Evolutionary conservation across 2,329 filamentous ascomycete species (phyloP).

Genomic region (Colletotrichum incanum): DNA sequence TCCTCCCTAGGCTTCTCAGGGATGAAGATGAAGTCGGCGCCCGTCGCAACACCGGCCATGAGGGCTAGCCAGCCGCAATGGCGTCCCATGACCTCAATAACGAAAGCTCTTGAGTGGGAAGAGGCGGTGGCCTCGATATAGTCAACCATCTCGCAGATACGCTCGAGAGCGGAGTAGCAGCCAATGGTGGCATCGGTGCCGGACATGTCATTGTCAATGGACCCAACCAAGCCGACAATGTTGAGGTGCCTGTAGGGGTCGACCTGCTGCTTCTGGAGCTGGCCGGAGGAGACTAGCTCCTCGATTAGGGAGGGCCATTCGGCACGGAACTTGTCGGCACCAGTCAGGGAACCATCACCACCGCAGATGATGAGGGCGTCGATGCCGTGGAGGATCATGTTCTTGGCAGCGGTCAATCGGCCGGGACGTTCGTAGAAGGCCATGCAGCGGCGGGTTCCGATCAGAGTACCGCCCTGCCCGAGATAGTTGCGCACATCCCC

Average conservation of each 20-base stretch:
- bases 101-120: constrained; percentile 95
- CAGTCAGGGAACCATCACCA: constrained; percentile 95
- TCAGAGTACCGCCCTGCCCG: constrained; percentile 94
- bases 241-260: constrained; percentile 89
- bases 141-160: constrained; percentile 96
- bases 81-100: constrained; percentile 98
- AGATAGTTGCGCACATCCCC: constrained; percentile 95
- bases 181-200: constrained; percentile 98
- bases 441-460: constrained; percentile 94
- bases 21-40: constrained; percentile 97
- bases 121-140: constrained; percentile 96
- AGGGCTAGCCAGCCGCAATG: constrained; percentile 98
- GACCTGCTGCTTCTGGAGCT: constrained; percentile 80
- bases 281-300: constrained; percentile 83
- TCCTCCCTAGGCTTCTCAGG: constrained; percentile 91
- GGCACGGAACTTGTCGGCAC: constrained; percentile 91
- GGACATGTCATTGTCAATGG: constrained; percentile 98
- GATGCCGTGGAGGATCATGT: constrained; percentile 93
- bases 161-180: constrained; percentile 91
- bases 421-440: constrained; percentile 92
- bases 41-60: constrained; percentile 95
- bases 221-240: constrained; percentile 95
- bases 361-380: constrained; percentile 97
- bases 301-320: constrained; percentile 93
- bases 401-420: constrained; percentile 89